Evolutionary conservation across 257 asterid species (phyloP), one percentile per base, ranked within the genome.

Genomic region (Solanum microdontum): DNA sequence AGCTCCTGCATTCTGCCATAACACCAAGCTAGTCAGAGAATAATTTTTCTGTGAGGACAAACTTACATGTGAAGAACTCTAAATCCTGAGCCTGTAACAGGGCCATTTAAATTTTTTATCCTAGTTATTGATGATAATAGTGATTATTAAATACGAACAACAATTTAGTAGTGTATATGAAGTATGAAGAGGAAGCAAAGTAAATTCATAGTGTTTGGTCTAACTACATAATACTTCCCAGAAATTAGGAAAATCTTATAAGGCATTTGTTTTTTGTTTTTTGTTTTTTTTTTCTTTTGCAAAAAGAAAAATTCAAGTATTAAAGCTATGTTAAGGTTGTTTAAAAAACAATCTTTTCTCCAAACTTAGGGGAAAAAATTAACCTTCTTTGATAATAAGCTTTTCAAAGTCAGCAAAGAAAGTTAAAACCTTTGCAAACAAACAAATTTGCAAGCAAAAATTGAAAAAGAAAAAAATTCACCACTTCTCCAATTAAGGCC

Each of bases 1-100:
- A 33, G 90, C 70, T 69, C 92, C 96, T 77, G 87, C 95, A 87
- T 89, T 89, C 98, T 93, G 92, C 87, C 84, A 84, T 30, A 88
- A 37, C 39, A 40, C 32, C 69, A 70, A 84, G 68, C 58, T 51
- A 23, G 40, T 88, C 90, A 91, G 89, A 84, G 60, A 86, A 86
- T 33, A 70, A 60, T 33, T 37, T 17, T 84, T 37, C 68, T 7
- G 66, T 11, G 64, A n/a, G 33, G 51, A 72, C 37, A 66, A 28
- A 37, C 39, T 34, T 70, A 64, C 5, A 32, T 37, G 24, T 15
- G 32, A 34, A 40, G 24, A 84, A 11, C 37, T 62, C 70, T 34
- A 11, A 84, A 37, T n/a, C 60, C 24, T 21, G 62, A 11, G 4
- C 76, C 64, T 2, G 11, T 6, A 17, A 58, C 58, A 58, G 36